Evolutionary conservation across 2,329 filamentous ascomycete genomes (phyloP), one percentile per base, ranked within the genome.

Genomic region (Fusarium sp.): DNA sequence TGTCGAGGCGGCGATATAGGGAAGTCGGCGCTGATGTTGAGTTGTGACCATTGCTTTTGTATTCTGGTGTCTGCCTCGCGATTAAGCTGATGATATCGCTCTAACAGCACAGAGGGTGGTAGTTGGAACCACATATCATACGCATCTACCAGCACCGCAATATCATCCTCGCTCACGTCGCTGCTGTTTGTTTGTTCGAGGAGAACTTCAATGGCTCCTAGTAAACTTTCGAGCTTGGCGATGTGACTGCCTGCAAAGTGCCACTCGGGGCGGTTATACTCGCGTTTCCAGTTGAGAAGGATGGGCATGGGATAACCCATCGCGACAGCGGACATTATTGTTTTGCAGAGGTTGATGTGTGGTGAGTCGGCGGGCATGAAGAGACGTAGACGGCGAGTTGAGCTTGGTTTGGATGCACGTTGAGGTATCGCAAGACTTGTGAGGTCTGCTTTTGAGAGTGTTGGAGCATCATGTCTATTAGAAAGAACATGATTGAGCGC

Each of bases 41-140:
- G 46, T 0, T 57, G 45, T 8, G 50, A 28, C 79, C 78, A 79
- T 6, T 75, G 52, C 3, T 61, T 52, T 4, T 57, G 69, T 4
- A 71, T 36, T 9, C 79, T 74, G 4, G 69, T 72, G 47, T 80
- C 73, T 13, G 79, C 78, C 38, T 79, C 74, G 7, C 64, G 65
- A 58, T 80, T 80, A 26, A 80, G 67, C 15, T 71, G 69, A 50
- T 80, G 79, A 55, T 76, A 81, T 9, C 79, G 75, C 38, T 78
- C 59, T 7, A 81, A 74, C 3, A 81, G 73, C 1, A 80, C 78
- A 7, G 77, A 77, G 1, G 79, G 77, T 0, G 79, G 79, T 1
- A 81, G 74, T 51, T 81, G 79, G 41, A 81, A 81, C 79, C 79
- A 81, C 37, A 78, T 68, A 41, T 81, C 78, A 62, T 81, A 77